These are phyloP conservation scores for Tricholoma sp. DNA, from an alignment of 768 basidiomycete species.

Conservation along the genomic window DNA sequence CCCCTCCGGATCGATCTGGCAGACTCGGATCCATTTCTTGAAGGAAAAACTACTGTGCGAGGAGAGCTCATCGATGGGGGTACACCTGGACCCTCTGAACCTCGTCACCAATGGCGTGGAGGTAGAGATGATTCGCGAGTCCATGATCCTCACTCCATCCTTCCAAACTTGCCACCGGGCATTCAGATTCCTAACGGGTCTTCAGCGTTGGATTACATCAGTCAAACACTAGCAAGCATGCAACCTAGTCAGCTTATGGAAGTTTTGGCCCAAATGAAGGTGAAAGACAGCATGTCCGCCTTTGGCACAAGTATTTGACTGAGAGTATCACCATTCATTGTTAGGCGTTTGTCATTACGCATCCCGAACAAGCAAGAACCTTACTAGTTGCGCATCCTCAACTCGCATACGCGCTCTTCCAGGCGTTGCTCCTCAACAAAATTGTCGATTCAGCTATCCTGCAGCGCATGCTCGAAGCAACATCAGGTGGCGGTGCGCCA, in stretches of 20 bases:
- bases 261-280: constrained; percentile 98
- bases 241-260: constrained; percentile 84
- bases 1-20: constrained; percentile 92
- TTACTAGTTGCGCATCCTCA: constrained; percentile 85
- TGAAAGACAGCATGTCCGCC: constrained; percentile 31
- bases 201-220: constrained; percentile 77
- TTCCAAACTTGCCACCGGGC: constrained; percentile 70
- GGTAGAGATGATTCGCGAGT: constrained; percentile 29
- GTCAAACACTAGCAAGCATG: constrained; percentile 78
- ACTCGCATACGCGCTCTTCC: constrained; percentile 93
- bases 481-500: constrained; percentile 15
- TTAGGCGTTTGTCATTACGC: constrained; percentile 87
- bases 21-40: constrained; percentile 87
- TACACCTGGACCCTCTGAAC: constrained; percentile 49
- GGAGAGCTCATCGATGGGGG: constrained; percentile 76
- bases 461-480: constrained; percentile 55
- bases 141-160: constrained; percentile 47
- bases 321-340: constrained; percentile 2
- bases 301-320: constrained; percentile 3
- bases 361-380: constrained; percentile 83
- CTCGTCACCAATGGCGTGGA: constrained; percentile 48
- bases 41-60: constrained; percentile 83
- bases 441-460: constrained; percentile 87
- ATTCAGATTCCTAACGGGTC: constrained; percentile 66
- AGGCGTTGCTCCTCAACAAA: constrained; percentile 87